These are phyloP conservation scores for Fraxinus cuspidata DNA, from an alignment of 257 asterid species.

Conservation along the genomic window DNA sequence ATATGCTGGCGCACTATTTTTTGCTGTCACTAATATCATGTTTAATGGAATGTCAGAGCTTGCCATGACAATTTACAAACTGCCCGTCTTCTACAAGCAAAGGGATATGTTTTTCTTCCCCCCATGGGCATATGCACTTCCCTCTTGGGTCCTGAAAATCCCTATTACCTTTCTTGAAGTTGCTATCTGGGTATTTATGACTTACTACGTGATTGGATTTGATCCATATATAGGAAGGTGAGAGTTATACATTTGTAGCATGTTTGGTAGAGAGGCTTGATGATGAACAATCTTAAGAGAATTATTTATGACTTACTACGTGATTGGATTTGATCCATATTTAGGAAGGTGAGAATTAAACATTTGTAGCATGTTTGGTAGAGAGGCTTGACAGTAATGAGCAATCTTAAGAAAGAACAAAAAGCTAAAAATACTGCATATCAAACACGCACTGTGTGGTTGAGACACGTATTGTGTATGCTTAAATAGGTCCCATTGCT, in stretches of 20 bases:
- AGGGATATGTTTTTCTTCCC: conserved; percentile 70
- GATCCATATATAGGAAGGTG: conserved; percentile 69
- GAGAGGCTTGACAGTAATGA: neutral
- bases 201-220: conserved; percentile 67
- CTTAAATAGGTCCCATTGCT: neutral
- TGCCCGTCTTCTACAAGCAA: conserved; percentile 83
- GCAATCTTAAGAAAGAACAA: neutral
- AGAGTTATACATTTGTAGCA: neutral
- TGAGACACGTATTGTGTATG: neutral
- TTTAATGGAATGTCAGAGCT: conserved; percentile 70
- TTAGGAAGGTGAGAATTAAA: conserved; percentile 43
- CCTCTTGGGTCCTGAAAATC: conserved; percentile 64
- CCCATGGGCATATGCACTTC: conserved; percentile 70
- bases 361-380: neutral
- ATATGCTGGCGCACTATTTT: conserved; percentile 55
- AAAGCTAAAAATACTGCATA: neutral
- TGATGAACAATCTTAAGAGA: neutral
- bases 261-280: neutral
- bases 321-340: conserved; percentile 69
- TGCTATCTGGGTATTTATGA: conserved; percentile 45
- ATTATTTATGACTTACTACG: conserved; percentile 52
- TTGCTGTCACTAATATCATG: conserved; percentile 39
- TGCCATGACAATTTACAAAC: conserved; percentile 61
- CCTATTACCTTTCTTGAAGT: conserved; percentile 59
- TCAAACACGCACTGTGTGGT: neutral